phyloP scores from a whole-genome alignment of 495 filamentous ascomycete species.

The Neurospora sublineolata region DNA sequence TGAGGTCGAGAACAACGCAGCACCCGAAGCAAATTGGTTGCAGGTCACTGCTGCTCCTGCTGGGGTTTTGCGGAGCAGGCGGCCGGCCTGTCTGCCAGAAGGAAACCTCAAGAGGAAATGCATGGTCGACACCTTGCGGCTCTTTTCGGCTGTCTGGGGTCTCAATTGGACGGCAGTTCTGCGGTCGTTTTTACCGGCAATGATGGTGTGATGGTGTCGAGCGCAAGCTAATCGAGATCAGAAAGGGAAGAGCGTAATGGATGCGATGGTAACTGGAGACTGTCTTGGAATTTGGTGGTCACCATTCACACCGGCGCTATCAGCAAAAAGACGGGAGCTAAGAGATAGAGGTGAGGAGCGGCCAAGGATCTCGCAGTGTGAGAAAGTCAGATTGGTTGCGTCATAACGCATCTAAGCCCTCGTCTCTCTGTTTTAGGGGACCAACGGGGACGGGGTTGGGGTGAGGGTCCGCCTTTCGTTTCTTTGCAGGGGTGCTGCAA shows the following conservation, averaged over 20 bases:
- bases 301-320: not conserved
- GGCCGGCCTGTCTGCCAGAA: not conserved
- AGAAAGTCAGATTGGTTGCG: not conserved
- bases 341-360: not conserved
- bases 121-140: not conserved
- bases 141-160: not conserved
- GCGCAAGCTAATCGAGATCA: not conserved
- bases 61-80: constrained; percentile 1
- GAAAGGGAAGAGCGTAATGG: not conserved
- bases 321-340: not conserved
- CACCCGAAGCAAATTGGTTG: constrained; percentile 1
- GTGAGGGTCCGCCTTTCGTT: not conserved
- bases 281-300: not conserved
- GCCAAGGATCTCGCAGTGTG: not conserved
- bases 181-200: not conserved
- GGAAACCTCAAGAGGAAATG: not conserved
- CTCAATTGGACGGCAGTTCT: not conserved
- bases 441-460: too few relatives aligned
- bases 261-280: not conserved
- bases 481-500: not conserved
- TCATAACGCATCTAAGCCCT: not conserved
- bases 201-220: not conserved
- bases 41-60: not conserved
- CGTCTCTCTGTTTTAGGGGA: not conserved
- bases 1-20: constrained; percentile 21